Evolutionary conservation across 2,329 filamentous ascomycete genomes (phyloP).

Genomic region (Penicillium brevicompactum): DNA sequence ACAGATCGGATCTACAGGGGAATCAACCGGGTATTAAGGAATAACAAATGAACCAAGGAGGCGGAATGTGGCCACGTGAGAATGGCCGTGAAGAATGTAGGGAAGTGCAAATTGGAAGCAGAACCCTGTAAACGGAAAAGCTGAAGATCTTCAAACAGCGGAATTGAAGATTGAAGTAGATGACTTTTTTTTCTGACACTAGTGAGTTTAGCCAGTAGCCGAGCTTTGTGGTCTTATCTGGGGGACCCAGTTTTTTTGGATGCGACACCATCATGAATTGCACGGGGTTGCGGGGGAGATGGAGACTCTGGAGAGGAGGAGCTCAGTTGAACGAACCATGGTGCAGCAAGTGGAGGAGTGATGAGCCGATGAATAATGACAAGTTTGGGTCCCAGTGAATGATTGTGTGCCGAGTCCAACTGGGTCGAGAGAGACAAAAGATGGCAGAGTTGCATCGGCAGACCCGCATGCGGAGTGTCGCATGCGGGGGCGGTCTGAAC

Average conservation of each 20-base stretch:
- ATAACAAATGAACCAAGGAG: conserved; percentile 9
- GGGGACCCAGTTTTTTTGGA: conserved; percentile 2
- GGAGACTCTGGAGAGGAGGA: conserved; percentile 2
- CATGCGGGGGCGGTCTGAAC: conserved; percentile 15
- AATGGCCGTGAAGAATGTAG: conserved; percentile 4
- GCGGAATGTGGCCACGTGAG: conserved; percentile 8
- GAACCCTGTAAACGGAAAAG: not conserved
- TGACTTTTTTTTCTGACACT: not conserved
- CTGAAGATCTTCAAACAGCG: not conserved
- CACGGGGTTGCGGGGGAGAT: conserved; percentile 3
- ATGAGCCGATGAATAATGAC: not conserved
- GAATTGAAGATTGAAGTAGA: not conserved
- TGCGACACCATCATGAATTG: conserved; percentile 3
- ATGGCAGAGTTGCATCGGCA: conserved; percentile 6
- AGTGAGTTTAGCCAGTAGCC: conserved; percentile 6
- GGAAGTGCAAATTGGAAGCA: not conserved
- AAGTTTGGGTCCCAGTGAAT: too few relatives aligned
- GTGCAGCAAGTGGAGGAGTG: not conserved
- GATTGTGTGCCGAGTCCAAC: too few relatives aligned
- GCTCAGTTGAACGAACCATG: not conserved
- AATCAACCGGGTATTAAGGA: not conserved
- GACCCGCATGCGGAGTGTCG: conserved; percentile 20
- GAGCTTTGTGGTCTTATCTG: conserved; percentile 10
- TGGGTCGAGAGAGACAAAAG: not conserved
- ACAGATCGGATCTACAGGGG: conserved; percentile 1